phyloP scores from a whole-genome alignment of 345 rosid genomes.

The Erodium maritimum region DNA sequence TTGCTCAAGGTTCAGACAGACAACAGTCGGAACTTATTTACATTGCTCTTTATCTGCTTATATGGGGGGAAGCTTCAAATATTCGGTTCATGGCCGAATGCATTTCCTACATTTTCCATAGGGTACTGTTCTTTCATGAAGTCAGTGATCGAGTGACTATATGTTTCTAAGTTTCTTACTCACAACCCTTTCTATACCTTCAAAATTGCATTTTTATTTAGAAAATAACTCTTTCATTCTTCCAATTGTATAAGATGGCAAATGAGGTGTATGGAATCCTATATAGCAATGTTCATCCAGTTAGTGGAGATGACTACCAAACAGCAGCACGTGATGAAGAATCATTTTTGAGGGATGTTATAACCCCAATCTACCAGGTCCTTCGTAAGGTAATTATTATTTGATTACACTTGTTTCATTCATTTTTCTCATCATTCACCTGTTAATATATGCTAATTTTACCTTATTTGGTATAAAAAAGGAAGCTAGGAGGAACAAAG shows the following conservation, averaged over 20 bases:
- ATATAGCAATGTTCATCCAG: conserved; percentile 35
- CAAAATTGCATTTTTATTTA: not conserved
- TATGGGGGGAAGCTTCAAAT: conserved; percentile 99
- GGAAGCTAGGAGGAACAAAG: conserved; percentile 78
- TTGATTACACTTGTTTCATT: conserved; percentile 1
- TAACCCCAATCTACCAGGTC: conserved; percentile 67
- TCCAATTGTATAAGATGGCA: conserved; percentile 60
- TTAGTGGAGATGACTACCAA: conserved; percentile 41
- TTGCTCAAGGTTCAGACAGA: conserved; percentile 25
- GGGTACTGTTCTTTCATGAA: conserved; percentile 26
- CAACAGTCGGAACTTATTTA: conserved; percentile 68
- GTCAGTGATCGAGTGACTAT: too few species aligned
- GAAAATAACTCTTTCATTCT: conserved; percentile 15
- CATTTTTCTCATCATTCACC: not conserved
- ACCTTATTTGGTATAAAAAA: conserved; percentile 22
- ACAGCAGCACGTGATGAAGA: conserved; percentile 55
- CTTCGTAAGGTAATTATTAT: conserved; percentile 46
- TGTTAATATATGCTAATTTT: conserved; percentile 8
- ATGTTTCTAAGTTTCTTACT: not conserved
- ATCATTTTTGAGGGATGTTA: conserved; percentile 62
- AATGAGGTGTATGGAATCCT: conserved; percentile 44
- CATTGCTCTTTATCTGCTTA: conserved; percentile 76
- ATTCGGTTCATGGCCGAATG: conserved; percentile 99
- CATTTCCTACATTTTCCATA: conserved; percentile 92
- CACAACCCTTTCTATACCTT: not conserved